Evolutionary conservation across 768 basidiomycete species (phyloP), one percentile per base, ranked within the genome.

Genomic region (Bullera alba): DNA sequence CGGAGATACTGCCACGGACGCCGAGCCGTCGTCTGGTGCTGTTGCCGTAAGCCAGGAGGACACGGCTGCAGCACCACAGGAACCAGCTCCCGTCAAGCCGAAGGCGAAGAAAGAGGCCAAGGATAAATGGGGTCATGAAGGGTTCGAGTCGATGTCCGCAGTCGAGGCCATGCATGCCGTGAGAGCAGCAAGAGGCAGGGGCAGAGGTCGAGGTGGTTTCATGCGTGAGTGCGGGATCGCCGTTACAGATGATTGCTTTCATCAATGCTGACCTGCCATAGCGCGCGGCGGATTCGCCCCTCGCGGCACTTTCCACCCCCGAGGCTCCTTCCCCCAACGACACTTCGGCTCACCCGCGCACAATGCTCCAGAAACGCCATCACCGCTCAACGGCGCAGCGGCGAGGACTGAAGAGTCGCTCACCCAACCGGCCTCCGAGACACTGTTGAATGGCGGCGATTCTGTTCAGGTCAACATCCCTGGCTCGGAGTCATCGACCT

Each of bases 121-220:
- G 28, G 30, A 29, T 15, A 54, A 61, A 25, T 68, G 63, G 66
- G 66, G 66, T 19, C 66, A 68, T 42, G 63, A 68, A 26, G 66
- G 39, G 2, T 68, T 52, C 38, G 66, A 68, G 37, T 51, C 53
- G 25, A 53, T 58, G 5, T 39, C 37, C 14, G 46, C 46, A 2
- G 21, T 29, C 10, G 29, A 48, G 12, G 48, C 30, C 15, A 37
- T 50, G 25, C 34, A 52, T 8, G 19, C 28, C 4, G 27, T n/a
- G 38, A 51, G 48, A 42, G 42, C 41, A 43, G 32, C 17, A 27
- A 39, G 65, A 21, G 57, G 61, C 23, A 15, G 57, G 23, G 58
- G 58, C 5, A 49, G 59, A 50, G 60, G 55, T 3, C 38, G 57
- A 26, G 50, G 57, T 5, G 58, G 44, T 2, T 63, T 63, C 38